Conservation (phyloP, 2,329 filamentous ascomycete species). For the Xylaria sp. region DNA sequence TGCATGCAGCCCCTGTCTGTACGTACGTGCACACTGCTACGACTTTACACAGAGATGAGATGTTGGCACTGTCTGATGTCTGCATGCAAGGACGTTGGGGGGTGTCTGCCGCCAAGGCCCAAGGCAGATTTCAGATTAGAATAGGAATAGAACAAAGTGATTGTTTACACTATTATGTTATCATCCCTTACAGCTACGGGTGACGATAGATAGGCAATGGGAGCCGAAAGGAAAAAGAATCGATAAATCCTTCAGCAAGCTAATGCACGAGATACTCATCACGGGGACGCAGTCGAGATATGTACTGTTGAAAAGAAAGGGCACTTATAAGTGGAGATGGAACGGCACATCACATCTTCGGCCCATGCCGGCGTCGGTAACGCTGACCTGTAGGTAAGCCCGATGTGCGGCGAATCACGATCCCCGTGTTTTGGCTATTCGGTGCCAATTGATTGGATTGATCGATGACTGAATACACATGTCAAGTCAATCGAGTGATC, state of each 20-base stretch:
- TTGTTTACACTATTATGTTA: no score
- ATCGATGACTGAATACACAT: background rate
- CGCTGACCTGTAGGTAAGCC: background rate
- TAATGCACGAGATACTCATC: background rate
- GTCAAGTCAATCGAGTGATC: slow-evolving; percentile 6
- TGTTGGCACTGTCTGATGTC: background rate
- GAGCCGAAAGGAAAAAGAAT: background rate
- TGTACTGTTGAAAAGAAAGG: background rate
- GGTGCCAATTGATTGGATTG: background rate
- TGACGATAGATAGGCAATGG: background rate
- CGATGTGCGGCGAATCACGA: slow-evolving; percentile 10
- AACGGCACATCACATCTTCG: background rate
- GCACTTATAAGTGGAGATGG: background rate
- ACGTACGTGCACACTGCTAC: no score
- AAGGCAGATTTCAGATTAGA: background rate
- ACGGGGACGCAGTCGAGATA: background rate
- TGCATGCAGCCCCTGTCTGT: slow-evolving; percentile 4
- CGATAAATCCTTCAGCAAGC: background rate
- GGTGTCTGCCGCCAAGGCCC: background rate
- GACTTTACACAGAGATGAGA: background rate
- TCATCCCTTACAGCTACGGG: no score
- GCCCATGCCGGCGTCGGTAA: background rate
- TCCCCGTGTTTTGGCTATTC: background rate
- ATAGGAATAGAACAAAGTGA: background rate
- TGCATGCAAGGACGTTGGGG: background rate